Evolutionary conservation across 768 basidiomycete genomes (phyloP).

Genomic region (Boletus subparvulus): DNA sequence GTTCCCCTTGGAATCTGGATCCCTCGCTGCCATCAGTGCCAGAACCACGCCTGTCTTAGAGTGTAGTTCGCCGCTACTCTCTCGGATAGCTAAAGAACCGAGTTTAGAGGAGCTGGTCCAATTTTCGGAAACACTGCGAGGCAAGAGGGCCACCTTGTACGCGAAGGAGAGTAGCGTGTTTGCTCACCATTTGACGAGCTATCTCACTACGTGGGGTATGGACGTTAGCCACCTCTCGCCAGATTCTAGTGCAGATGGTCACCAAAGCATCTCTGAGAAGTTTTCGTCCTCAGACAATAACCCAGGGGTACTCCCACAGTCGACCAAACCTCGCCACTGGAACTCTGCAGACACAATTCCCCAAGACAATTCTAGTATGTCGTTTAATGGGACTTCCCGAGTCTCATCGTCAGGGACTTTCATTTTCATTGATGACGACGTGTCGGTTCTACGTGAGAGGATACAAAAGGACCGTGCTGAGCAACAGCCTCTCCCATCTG

Average conservation of each 20-base stretch:
- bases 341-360: conserved; percentile 12
- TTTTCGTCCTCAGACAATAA: conserved; percentile 9
- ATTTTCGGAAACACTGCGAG: conserved; percentile 81
- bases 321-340: conserved; percentile 26
- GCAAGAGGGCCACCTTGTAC: conserved; percentile 80
- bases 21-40: conserved; percentile 42
- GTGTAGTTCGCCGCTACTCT: conserved; percentile 48
- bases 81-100: conserved; percentile 64
- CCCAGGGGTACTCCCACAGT: conserved; percentile 1
- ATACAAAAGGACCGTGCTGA: conserved; percentile 67
- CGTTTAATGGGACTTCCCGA: conserved; percentile 26
- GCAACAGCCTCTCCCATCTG: conserved; percentile 37
- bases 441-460: conserved; percentile 73
- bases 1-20: conserved; percentile 62
- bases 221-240: conserved; percentile 80
- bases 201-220: conserved; percentile 94
- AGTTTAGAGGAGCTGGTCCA: conserved; percentile 71
- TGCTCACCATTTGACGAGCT: conserved; percentile 89
- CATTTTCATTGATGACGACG: conserved; percentile 91
- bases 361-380: conserved; percentile 20
- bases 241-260: conserved; percentile 52
- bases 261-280: conserved; percentile 20
- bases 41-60: conserved; percentile 42
- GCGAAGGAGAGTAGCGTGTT: conserved; percentile 87
- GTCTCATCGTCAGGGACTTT: conserved; percentile 49